Percentiles rank a stretch among this genome's conserved stretches.
Evolutionary conservation across 495 filamentous ascomycete species (phyloP).

Genomic region (Hypoxylon fragiforme): DNA sequence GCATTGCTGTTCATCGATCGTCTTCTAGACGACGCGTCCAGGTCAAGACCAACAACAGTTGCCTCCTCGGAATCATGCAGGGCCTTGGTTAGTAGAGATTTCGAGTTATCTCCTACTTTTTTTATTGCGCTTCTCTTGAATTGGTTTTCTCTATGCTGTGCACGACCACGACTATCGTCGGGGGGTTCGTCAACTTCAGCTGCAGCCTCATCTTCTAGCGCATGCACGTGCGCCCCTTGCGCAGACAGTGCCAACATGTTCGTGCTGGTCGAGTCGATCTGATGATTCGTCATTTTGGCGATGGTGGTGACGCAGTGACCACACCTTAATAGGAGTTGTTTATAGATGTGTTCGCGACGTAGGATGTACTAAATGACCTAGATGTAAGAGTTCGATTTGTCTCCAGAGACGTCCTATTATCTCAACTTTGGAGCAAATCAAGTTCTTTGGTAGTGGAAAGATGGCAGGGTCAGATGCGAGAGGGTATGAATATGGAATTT

Average conservation of each 20-base stretch:
- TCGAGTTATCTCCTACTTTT: conserved; percentile 54
- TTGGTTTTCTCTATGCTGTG: conserved; percentile 25
- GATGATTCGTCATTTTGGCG: conserved; percentile 44
- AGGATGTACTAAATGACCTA: neutral
- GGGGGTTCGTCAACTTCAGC: conserved; percentile 42
- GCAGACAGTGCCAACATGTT: conserved; percentile 49
- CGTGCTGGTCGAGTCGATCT: conserved; percentile 42
- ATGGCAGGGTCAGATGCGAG: neutral
- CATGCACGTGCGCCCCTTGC: conserved; percentile 46
- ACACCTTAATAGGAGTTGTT: conserved; percentile 3
- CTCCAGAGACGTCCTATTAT: no score
- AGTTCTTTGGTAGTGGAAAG: conserved; percentile 2
- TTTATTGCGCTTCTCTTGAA: conserved; percentile 50
- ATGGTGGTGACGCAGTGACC: conserved; percentile 1
- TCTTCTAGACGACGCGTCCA: conserved; percentile 43
- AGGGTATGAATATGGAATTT: conserved; percentile 9
- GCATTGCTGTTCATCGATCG: conserved; percentile 76
- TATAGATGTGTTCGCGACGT: conserved; percentile 2
- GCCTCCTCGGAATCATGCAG: conserved; percentile 67
- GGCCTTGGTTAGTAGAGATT: conserved; percentile 80
- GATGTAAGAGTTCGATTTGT: conserved; percentile 5
- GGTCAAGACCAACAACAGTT: conserved; percentile 26
- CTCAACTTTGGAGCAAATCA: conserved; percentile 9
- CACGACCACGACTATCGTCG: conserved; percentile 32
- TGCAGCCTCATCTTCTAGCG: conserved; percentile 44